Base-by-base conservation (phyloP, 495 filamentous ascomycete species). In the Daldinia loculata region DNA sequence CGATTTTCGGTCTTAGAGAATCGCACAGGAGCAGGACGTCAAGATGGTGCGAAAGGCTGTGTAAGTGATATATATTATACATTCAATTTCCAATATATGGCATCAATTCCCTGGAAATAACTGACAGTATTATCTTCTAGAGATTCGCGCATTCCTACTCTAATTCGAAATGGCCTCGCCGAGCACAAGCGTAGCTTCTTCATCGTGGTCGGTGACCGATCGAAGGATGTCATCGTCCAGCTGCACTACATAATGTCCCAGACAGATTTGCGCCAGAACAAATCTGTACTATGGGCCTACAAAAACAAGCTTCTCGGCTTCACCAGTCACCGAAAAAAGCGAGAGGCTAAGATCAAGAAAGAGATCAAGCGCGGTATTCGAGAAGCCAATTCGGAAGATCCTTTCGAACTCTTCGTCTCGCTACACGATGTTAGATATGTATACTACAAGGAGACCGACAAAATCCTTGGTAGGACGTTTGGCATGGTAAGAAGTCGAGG, bases 381-480 rank as follows among this genome's bases (percentile, higher is more conserved):
- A 68, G 96, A 99, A 78, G 88, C 92, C n/a, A 97, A 99, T 79
- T 88, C 90, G 51, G 94, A 98, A 75, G 96, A 98, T 75, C 92
- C 96, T 0, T 99, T 99, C 82, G 96, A 99, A 83, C 86, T 98
- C 67, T 99, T 99, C 82, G 91, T 99, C 77, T 94, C 93, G 19
- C 88, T 97, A 61, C 92, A 97, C 80, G 93, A 97, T 77, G 97
- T 99, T 74, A 92, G 96, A 71, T 99, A 98, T 88, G 92, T 95
- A 41, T 99, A 97, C 86, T 99, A 99, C 84, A 99, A 99, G 81
- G 96, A 99, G 81, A 98, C 96, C n/a, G 96, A 99, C 67, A 97
- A 97, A 84, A 98, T 99, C 76, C 80, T 99, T 41, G 96, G 96
- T 71, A 97, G 98, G 80, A 99, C 96, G 32, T 99, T 95, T 77